phyloP scores from a whole-genome alignment of 352 stramenopile genomes.

The Phytophthora idaei region DNA sequence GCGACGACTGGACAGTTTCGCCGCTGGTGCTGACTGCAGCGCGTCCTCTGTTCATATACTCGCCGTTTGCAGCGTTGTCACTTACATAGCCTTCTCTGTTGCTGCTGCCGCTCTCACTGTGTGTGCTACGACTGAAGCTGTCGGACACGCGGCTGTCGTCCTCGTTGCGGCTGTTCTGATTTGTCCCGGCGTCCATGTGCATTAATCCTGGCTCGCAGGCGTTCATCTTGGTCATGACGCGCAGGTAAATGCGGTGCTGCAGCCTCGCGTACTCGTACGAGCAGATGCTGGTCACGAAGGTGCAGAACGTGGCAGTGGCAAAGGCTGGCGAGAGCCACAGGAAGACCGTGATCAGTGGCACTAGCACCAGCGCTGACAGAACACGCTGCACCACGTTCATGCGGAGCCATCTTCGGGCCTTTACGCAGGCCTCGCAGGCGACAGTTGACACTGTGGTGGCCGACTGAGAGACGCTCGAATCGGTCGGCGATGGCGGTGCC shows the following conservation, averaged over 20 bases:
- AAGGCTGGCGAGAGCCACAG: slow-evolving; percentile 70
- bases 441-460: slow-evolving; percentile 1
- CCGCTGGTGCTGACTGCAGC: slow-evolving; percentile 33
- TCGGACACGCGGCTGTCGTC: slow-evolving; percentile 23
- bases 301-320: slow-evolving; percentile 69
- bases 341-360: slow-evolving; percentile 69
- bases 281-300: slow-evolving; percentile 65
- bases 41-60: slow-evolving; percentile 23
- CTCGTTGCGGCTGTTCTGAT: slow-evolving; percentile 16
- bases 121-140: slow-evolving; percentile 40
- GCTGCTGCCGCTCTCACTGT: slow-evolving; percentile 36
- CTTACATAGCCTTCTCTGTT: slow-evolving; percentile 15
- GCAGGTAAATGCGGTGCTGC: slow-evolving; percentile 65
- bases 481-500: slow-evolving; percentile 23
- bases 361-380: slow-evolving; percentile 60
- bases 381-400: slow-evolving; percentile 69
- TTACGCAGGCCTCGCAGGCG: not conserved
- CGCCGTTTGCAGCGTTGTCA: not conserved
- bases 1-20: slow-evolving; percentile 31
- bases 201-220: slow-evolving; percentile 28
- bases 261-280: slow-evolving; percentile 80
- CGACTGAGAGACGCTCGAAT: slow-evolving; percentile 10
- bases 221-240: slow-evolving; percentile 45
- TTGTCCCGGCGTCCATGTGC: not conserved
- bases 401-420: slow-evolving; percentile 19